These are phyloP conservation scores for Brasilioporus rufonigricans DNA, from an alignment of 768 basidiomycete species.

Conservation along the genomic window DNA sequence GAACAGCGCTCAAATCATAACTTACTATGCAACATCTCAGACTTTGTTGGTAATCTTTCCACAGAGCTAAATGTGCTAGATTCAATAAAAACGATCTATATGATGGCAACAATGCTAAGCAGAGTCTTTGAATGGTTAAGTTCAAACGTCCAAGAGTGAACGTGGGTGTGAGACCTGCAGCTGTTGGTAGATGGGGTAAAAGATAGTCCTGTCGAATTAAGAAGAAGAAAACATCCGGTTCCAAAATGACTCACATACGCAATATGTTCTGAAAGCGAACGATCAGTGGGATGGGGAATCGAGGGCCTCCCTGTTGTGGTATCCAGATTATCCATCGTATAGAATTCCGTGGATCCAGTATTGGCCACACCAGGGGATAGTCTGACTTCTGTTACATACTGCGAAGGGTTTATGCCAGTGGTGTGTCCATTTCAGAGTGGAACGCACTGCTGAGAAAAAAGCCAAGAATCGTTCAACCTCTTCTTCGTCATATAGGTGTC, in stretches of 20 bases:
- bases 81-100: slow-evolving; percentile 45
- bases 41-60: slow-evolving; percentile 51
- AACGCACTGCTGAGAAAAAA: slow-evolving; percentile 58
- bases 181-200: slow-evolving; percentile 46
- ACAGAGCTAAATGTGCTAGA: slow-evolving; percentile 47
- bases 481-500: slow-evolving; percentile 60
- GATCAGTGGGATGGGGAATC: slow-evolving; percentile 4
- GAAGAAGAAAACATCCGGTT: slow-evolving; percentile 6
- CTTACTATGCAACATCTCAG: slow-evolving; percentile 50
- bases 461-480: slow-evolving; percentile 59
- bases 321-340: background rate
- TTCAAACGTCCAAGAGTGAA: slow-evolving; percentile 57
- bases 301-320: background rate
- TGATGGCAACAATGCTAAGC: slow-evolving; percentile 48
- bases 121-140: slow-evolving; percentile 52
- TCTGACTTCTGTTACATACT: slow-evolving; percentile 64
- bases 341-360: slow-evolving; percentile 17
- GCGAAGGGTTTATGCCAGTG: background rate
- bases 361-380: slow-evolving; percentile 30
- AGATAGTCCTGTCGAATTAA: slow-evolving; percentile 36
- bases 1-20: slow-evolving; percentile 9
- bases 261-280: slow-evolving; percentile 28
- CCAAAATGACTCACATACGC: slow-evolving; percentile 22
- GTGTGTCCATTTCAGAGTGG: background rate
- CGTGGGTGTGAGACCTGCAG: slow-evolving; percentile 36